phyloP scores from a whole-genome alignment of 164 flowering plant genomes.

The Protea cynaroides region DNA sequence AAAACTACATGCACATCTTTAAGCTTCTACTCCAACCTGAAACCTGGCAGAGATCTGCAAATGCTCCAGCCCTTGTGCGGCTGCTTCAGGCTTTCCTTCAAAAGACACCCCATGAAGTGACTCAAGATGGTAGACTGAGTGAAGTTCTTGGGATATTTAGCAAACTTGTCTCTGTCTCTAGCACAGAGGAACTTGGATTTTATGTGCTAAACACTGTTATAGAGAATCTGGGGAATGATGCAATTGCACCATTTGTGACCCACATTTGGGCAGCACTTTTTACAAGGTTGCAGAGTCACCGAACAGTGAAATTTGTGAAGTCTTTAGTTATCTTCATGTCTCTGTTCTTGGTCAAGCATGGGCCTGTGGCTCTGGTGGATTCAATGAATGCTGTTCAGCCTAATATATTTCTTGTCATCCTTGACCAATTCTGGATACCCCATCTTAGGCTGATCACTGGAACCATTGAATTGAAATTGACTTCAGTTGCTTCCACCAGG shows the following conservation, averaged over 20 bases:
- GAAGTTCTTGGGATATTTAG: constrained; percentile 79
- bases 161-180: constrained; percentile 47
- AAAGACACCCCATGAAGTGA: constrained; percentile 78
- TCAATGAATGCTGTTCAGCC: constrained; percentile 72
- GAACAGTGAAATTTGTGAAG: constrained; percentile 58
- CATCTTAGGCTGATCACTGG: constrained; percentile 76
- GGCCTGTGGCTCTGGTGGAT: constrained; percentile 43
- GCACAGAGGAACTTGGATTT: constrained; percentile 85
- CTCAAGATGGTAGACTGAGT: constrained; percentile 48
- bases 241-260: constrained; percentile 46
- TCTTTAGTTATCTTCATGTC: constrained; percentile 79
- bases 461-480: constrained; percentile 60
- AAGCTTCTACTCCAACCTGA: constrained; percentile 65
- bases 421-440: constrained; percentile 86
- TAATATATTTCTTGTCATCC: constrained; percentile 42
- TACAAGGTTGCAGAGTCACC: constrained; percentile 38
- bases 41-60: constrained; percentile 67
- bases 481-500: constrained; percentile 77
- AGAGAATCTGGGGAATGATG: constrained; percentile 72
- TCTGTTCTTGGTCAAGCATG: constrained; percentile 83
- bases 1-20: constrained; percentile 68
- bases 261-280: constrained; percentile 68
- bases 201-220: constrained; percentile 89
- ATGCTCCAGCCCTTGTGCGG: constrained; percentile 92
- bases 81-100: constrained; percentile 91